Conservation (phyloP, 1,284 basidiomycete species). For the Ceratorhiza oryzae-sativae region DNA sequence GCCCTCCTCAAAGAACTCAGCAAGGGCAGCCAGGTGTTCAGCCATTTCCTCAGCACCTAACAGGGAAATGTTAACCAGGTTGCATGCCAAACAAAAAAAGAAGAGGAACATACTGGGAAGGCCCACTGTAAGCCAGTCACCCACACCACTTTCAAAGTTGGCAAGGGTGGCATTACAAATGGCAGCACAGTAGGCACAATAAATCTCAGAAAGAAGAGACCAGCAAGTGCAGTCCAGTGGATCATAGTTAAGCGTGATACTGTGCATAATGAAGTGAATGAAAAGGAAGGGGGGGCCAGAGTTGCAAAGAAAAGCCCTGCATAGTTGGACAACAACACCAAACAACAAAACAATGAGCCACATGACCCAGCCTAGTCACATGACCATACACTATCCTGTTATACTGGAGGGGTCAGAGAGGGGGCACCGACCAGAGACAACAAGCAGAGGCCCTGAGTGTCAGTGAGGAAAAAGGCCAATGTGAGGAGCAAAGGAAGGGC, state of each 20-base stretch:
- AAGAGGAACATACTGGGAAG: neutral
- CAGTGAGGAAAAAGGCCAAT: neutral
- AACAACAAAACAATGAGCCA: neutral
- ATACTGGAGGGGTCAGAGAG: no score
- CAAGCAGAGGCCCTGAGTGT: neutral
- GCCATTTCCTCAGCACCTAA: no score
- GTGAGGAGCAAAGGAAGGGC: neutral
- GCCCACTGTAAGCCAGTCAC: neutral
- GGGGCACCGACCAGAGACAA: neutral
- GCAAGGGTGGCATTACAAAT: neutral
- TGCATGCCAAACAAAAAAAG: no score
- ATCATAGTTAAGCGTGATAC: neutral
- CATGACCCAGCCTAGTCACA: neutral
- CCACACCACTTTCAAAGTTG: neutral
- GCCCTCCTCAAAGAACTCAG: no score
- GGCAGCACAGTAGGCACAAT: neutral
- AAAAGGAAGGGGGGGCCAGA: neutral
- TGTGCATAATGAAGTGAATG: neutral
- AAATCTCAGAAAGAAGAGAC: neutral
- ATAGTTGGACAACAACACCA: neutral
- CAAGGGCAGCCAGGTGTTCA: no score
- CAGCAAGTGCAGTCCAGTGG: neutral
- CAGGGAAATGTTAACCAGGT: no score
- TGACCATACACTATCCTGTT: no score
- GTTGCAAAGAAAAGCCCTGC: neutral